phyloP scores from a whole-genome alignment of 345 rosid species.

The Brassica napus region DNA sequence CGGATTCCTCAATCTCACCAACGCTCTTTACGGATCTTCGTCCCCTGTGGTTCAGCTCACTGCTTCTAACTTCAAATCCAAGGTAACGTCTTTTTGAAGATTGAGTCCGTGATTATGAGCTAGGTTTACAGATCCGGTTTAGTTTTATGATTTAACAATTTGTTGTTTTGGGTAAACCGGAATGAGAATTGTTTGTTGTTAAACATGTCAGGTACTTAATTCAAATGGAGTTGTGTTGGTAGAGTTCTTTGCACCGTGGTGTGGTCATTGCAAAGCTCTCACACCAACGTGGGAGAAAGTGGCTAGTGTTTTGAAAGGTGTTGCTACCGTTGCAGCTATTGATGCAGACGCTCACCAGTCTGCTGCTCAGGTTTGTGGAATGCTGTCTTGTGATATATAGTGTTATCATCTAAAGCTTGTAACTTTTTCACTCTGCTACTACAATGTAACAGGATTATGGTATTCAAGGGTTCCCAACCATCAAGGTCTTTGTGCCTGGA shows the following conservation, averaged over 20 bases:
- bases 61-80: slow-evolving; percentile 94
- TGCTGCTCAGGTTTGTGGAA: slow-evolving; percentile 75
- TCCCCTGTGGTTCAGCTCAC: slow-evolving; percentile 96
- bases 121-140: slow-evolving; percentile 19
- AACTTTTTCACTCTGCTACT: not conserved
- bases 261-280: slow-evolving; percentile 93
- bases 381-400: not conserved
- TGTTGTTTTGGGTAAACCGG: not conserved
- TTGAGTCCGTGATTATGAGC: not conserved
- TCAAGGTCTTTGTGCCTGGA: slow-evolving; percentile 90
- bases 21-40: slow-evolving; percentile 88
- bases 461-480: slow-evolving; percentile 89
- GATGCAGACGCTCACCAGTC: slow-evolving; percentile 96
- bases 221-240: slow-evolving; percentile 87
- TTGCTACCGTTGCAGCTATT: slow-evolving; percentile 91
- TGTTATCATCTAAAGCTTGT: not conserved
- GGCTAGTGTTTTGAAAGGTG: slow-evolving; percentile 78
- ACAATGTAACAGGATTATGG: slow-evolving; percentile 74
- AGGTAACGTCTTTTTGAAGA: slow-evolving; percentile 48
- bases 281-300: slow-evolving; percentile 98
- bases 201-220: slow-evolving; percentile 60
- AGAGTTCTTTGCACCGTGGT: slow-evolving; percentile 99
- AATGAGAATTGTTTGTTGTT: slow-evolving; percentile 10
- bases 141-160: not conserved
- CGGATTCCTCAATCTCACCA: slow-evolving; percentile 34